Evolutionary conservation across 192 early-diverging fungal genomes (phyloP), one percentile per base, ranked within the genome.

Genomic region (Podila horticola): DNA sequence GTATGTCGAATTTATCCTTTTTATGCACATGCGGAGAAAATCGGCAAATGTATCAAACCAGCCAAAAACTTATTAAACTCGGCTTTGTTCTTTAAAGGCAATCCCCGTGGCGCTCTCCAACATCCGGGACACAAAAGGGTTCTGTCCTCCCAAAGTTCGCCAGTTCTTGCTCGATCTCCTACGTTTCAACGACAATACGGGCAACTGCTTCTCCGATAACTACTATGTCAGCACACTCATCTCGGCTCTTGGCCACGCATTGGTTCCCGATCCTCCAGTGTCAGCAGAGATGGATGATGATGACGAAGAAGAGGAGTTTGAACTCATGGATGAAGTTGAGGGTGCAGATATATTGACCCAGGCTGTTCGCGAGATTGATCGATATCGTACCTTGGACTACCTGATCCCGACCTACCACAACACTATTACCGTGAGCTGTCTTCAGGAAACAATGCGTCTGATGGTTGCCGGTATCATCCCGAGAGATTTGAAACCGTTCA

Each of bases 171-270:
- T 97, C 62, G 89, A 92, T 31, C 83, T 96, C n/a, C 85, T 98
- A 62, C 84, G 90, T 50, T 95, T 92, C 83, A 99, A 99, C 82
- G 96, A 98, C 83, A 99, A 98, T 73, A 92, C 93, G 57, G 91
- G 92, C 58, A 98, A 97, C 75, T 82, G 85, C 84, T 96, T 90
- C 55, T 91, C 95, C 2, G 96, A 97, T 65, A 86, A 88, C 66
- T 94, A 93, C 65, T 97, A 92, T 67, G 76, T 97, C 24, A 86
- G 91, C 13, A 87, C 86, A 1, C 74, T 96, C n/a, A 90, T 97
- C n/a, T 88, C 86, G 13, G 88, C 92, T 0, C 74, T 95, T 31
- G 91, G 89, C 22, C 86, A 93, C 71, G 72, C 90, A 0, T 82
- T 95, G 17, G 84, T 94, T 31, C 87, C 92, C 2, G 51, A 75